Evolutionary conservation across 345 rosid species (phyloP), one percentile per base, ranked within the genome.

Genomic region (Reutealis trisperma): DNA sequence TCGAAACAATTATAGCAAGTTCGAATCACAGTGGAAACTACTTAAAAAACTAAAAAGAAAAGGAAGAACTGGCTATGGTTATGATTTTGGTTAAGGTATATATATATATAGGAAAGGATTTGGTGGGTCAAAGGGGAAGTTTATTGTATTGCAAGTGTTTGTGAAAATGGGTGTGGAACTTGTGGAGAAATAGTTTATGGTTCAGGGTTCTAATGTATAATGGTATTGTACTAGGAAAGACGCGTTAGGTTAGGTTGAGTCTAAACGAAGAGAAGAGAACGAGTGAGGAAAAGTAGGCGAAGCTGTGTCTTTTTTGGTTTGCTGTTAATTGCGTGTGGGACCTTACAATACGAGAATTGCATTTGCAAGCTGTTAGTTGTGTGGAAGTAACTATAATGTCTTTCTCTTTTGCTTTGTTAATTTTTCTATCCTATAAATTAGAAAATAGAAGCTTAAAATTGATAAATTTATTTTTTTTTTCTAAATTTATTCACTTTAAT

Each of bases 301-400:
- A 68, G 68, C 22, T 51, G 6, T 41, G 34, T 25, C 1, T 14
- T 9, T 5, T 13, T 44, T 27, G 64, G 60, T 6, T 30, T 54
- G 74, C 68, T 76, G 74, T 47, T 76, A n/a, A 44, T 27, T 32
- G 54, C 74, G 69, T 6, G 79, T 69, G 79, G 74, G 66, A 22
- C 69, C 60, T 1, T 2, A 6, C 6, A 37, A 37, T 37, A 4
- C 41, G 41, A 30, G 8, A 25, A 0, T 18, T 45, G 73, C 73
- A 25, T 0, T 18, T 45, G 73, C 73, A 11, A 55, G 66, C 66
- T 67, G 73, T 44, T 41, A 63, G 12, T 1, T 49, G 57, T 27
- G 27, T 37, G 27, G 49, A 45, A 65, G 5, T 51, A 47, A 47
- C 51, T 8, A 6, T 47, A 47, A 7, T 47, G 51, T 37, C 41